phyloP scores from a whole-genome alignment of 305 asterid species.

The Stenogyne calaminthoides region DNA sequence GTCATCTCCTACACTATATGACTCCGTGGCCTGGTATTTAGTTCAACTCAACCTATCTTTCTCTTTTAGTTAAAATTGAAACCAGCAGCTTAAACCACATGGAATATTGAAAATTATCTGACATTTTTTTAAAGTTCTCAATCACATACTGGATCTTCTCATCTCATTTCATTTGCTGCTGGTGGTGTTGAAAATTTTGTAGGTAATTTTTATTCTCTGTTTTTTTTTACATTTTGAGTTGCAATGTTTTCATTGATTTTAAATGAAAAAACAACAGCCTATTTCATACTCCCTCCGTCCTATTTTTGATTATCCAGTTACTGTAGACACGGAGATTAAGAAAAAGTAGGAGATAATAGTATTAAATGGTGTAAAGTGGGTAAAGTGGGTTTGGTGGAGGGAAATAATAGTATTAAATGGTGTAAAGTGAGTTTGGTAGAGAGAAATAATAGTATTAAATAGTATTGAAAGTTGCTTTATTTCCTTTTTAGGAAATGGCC shows the following conservation, averaged over 20 bases:
- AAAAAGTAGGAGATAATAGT: too few relatives aligned
- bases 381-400: too few relatives aligned
- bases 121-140: not conserved
- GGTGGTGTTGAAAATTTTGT: not conserved
- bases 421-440: too few relatives aligned
- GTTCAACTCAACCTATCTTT: not conserved
- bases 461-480: too few relatives aligned
- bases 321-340: too few relatives aligned
- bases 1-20: not conserved
- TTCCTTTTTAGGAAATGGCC: too few relatives aligned
- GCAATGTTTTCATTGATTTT: not conserved
- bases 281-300: too few relatives aligned
- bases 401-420: too few relatives aligned
- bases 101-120: not conserved
- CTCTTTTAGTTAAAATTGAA: not conserved
- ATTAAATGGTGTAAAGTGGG: too few relatives aligned
- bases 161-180: not conserved
- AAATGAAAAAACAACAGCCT: not conserved
- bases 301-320: too few relatives aligned
- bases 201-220: not conserved
- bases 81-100: not conserved
- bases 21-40: not conserved
- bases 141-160: not conserved
- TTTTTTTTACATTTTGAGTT: not conserved
- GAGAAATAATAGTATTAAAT: too few relatives aligned